Conservation (phyloP, 352 stramenopile genomes). For the Phytophthora sansomeana region DNA sequence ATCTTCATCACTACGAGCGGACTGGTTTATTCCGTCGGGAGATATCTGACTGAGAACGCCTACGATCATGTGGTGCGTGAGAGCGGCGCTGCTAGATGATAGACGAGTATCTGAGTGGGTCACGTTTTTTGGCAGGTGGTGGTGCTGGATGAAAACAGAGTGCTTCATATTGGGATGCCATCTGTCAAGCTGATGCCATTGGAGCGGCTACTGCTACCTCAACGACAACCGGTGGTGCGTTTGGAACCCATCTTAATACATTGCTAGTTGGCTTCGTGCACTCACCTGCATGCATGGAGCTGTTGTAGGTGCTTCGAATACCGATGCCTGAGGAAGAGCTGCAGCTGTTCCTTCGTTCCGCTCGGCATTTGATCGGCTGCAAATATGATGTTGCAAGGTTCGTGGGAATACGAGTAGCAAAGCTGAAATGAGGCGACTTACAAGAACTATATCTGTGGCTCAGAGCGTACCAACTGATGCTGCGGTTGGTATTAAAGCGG, state of each 20-base stretch:
- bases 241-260: not conserved
- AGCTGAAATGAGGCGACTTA: not conserved
- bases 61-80: conserved; percentile 76
- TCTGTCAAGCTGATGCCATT: conserved; percentile 64
- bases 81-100: not conserved
- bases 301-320: conserved; percentile 61
- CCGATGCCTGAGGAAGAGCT: conserved; percentile 56
- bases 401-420: not conserved
- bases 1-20: conserved; percentile 85
- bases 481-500: conserved; percentile 64
- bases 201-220: conserved; percentile 67
- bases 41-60: conserved; percentile 68
- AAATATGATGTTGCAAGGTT: conserved; percentile 77
- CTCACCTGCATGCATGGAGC: conserved; percentile 3
- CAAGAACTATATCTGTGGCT: not conserved
- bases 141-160: conserved; percentile 64
- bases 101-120: not conserved
- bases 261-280: not conserved
- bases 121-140: conserved; percentile 45
- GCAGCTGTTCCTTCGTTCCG: conserved; percentile 65
- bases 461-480: conserved; percentile 71
- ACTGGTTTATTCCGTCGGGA: conserved; percentile 70
- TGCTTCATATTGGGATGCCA: conserved; percentile 75
- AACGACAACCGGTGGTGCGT: conserved; percentile 74
- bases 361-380: conserved; percentile 63